These are phyloP conservation scores for Leccinum disarticulatum DNA, from an alignment of 768 basidiomycete genomes.

Conservation along the genomic window DNA sequence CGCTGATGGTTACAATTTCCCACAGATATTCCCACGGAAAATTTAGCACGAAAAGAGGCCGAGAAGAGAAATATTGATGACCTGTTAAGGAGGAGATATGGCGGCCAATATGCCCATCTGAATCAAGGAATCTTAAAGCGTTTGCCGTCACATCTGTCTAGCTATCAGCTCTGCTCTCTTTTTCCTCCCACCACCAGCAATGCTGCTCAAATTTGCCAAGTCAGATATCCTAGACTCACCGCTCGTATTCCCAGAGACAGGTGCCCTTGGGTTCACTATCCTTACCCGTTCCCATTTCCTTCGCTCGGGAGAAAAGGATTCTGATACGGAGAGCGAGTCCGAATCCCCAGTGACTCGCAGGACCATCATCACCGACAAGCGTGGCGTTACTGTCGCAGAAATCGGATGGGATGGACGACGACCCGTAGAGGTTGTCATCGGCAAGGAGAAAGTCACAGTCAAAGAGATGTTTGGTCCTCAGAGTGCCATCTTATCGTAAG, in stretches of 20 bases:
- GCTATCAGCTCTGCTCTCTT: neutral
- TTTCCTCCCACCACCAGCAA: slow-evolving; percentile 23
- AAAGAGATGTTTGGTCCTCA: slow-evolving; percentile 58
- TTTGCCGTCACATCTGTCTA: neutral
- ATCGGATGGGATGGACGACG: slow-evolving; percentile 54
- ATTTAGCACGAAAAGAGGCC: neutral
- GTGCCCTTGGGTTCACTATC: slow-evolving; percentile 49
- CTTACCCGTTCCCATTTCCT: slow-evolving; percentile 40
- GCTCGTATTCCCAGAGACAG: slow-evolving; percentile 54
- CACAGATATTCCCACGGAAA: slow-evolving; percentile 9
- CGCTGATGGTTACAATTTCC: slow-evolving; percentile 11
- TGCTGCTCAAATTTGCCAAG: slow-evolving; percentile 61
- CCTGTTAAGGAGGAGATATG: neutral
- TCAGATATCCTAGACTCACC: slow-evolving; percentile 57
- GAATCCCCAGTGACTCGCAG: slow-evolving; percentile 33
- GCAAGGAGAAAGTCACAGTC: slow-evolving; percentile 49
- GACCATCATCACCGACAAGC: slow-evolving; percentile 45
- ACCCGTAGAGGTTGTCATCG: slow-evolving; percentile 50
- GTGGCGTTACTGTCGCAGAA: slow-evolving; percentile 43
- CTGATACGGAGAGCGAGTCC: slow-evolving; percentile 30
- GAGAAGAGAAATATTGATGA: slow-evolving; percentile 4
- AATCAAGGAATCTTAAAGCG: neutral
- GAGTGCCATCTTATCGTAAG: slow-evolving; percentile 55
- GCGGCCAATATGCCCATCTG: neutral
- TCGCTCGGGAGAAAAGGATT: slow-evolving; percentile 26